A percentile compares a stretch with the other conserved stretches of the same genome.
phyloP scores from a whole-genome alignment of 2,329 filamentous ascomycete genomes.

The Dactylellina parvicollis region DNA sequence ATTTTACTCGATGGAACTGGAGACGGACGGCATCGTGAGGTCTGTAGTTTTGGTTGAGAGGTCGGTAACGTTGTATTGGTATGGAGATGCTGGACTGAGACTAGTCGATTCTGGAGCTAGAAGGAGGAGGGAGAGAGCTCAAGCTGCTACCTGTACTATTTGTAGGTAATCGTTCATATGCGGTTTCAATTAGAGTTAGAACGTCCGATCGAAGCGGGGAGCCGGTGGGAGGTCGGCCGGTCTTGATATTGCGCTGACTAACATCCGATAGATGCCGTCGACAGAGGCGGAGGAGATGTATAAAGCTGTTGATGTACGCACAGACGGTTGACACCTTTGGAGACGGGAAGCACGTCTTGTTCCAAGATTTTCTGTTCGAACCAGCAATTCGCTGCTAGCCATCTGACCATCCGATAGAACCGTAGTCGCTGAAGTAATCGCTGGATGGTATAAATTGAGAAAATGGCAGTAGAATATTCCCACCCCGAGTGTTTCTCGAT shows the following conservation, averaged over 20 bases:
- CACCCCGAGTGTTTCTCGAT: too few relatives aligned
- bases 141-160: too few relatives aligned
- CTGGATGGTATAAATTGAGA: too few relatives aligned
- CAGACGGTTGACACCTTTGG: neutral
- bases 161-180: too few relatives aligned
- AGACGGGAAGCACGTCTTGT: constrained; percentile 12
- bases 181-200: too few relatives aligned
- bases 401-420: neutral
- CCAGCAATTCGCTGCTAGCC: too few relatives aligned
- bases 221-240: too few relatives aligned
- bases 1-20: neutral
- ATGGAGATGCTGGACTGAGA: constrained; percentile 27
- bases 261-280: constrained; percentile 14
- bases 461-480: too few relatives aligned
- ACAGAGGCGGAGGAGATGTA: neutral
- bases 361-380: too few relatives aligned
- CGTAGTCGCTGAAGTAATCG: too few relatives aligned
- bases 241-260: neutral
- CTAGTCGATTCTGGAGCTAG: constrained; percentile 14
- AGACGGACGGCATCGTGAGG: neutral
- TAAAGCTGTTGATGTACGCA: neutral
- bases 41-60: neutral
- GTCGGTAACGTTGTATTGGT: constrained; percentile 13
- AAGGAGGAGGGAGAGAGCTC: neutral
- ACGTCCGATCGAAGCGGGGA: too few relatives aligned